These are phyloP conservation scores for Dactylis glomerata DNA, from an alignment of 176 grass and related monocot species.

Conservation along the genomic window DNA sequence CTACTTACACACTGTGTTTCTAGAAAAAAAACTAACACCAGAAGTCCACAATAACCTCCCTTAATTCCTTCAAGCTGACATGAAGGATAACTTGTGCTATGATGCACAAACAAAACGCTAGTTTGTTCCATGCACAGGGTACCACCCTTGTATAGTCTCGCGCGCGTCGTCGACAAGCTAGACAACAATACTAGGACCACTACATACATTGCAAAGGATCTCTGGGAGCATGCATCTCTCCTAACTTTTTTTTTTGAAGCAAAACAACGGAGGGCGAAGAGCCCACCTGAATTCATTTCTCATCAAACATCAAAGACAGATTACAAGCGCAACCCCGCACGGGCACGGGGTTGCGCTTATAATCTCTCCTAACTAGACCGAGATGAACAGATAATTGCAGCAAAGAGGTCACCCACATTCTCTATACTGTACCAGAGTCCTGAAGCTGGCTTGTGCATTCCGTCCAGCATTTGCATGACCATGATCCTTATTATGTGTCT, in stretches of 20 bases:
- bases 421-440: not conserved
- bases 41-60: too few relatives aligned
- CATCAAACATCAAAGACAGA: too few relatives aligned
- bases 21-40: too few relatives aligned
- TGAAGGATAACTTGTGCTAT: not conserved
- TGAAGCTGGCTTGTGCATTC: not conserved
- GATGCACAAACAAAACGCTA: not conserved
- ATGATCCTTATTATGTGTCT: not conserved
- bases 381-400: not conserved
- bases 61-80: not conserved
- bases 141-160: not conserved
- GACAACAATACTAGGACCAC: not conserved
- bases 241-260: too few relatives aligned
- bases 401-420: not conserved
- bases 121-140: not conserved
- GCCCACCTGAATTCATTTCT: too few relatives aligned
- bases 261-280: too few relatives aligned
- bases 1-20: too few relatives aligned
- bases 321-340: too few relatives aligned
- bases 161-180: not conserved
- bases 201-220: not conserved
- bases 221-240: not conserved
- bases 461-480: not conserved
- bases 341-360: too few relatives aligned
- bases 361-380: slow-evolving; percentile 4